These are phyloP conservation scores for Esteya vermicola DNA, from an alignment of 2,329 filamentous ascomycete species.

Conservation along the genomic window DNA sequence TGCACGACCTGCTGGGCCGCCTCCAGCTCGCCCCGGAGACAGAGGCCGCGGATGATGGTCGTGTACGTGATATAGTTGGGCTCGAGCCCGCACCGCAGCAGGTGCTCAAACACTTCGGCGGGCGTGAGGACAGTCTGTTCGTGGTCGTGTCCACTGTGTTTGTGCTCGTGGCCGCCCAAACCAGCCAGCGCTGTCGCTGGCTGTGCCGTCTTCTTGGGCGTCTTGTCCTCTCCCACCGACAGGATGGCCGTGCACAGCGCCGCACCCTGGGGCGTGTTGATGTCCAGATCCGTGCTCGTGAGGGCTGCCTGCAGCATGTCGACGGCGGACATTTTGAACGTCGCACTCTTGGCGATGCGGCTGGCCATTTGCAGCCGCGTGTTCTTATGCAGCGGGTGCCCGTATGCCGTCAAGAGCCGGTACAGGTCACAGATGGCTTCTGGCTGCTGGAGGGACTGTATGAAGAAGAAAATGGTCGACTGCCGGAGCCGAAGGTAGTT, in stretches of 20 bases:
- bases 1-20: conserved; percentile 53
- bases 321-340: conserved; percentile 27
- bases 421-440: conserved; percentile 21
- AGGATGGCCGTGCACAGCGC: conserved; percentile 48
- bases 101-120: conserved; percentile 35
- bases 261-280: conserved; percentile 30
- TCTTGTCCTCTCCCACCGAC: conserved; percentile 18
- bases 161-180: too few relatives aligned
- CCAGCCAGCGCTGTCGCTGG: background rate
- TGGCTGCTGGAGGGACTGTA: conserved; percentile 1
- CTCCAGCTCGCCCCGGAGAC: conserved; percentile 45
- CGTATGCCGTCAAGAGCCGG: conserved; percentile 15
- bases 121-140: conserved; percentile 22
- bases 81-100: conserved; percentile 45
- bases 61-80: conserved; percentile 52
- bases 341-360: conserved; percentile 24
- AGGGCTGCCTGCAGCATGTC: conserved; percentile 26
- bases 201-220: conserved; percentile 13
- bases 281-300: conserved; percentile 20
- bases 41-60: conserved; percentile 56
- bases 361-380: conserved; percentile 34
- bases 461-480: conserved; percentile 16
- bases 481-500: conserved; percentile 21
- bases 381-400: conserved; percentile 21
- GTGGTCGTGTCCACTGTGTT: background rate